phyloP scores from a whole-genome alignment of 768 basidiomycete genomes.

The Aureoboletus auriporus region DNA sequence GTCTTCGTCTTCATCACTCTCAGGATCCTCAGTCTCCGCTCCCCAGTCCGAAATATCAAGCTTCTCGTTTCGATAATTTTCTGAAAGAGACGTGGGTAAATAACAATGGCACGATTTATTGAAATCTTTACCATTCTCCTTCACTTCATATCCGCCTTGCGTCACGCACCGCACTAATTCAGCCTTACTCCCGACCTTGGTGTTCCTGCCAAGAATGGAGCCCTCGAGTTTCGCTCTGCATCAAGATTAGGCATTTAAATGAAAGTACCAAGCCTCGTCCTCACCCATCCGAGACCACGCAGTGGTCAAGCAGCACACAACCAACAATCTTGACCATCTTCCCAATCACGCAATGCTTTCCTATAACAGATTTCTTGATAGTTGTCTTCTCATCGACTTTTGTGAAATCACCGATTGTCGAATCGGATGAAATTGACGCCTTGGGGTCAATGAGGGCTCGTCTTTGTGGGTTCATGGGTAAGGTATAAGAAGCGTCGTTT shows the following conservation, averaged over 20 bases:
- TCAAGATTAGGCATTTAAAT: constrained; percentile 4
- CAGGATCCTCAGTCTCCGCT: constrained; percentile 28
- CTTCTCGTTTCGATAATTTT: constrained; percentile 52
- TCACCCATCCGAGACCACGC: constrained; percentile 83
- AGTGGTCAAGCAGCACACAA: constrained; percentile 86
- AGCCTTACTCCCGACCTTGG: constrained; percentile 66
- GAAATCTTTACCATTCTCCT: constrained; percentile 47
- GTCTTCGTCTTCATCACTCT: constrained; percentile 19
- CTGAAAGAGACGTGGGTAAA: constrained; percentile 28
- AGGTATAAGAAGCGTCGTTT: constrained; percentile 44
- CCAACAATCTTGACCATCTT: constrained; percentile 80
- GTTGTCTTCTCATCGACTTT: constrained; percentile 74
- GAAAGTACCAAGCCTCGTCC: neutral
- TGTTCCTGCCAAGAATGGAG: constrained; percentile 71
- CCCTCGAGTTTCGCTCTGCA: constrained; percentile 71
- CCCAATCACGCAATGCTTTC: constrained; percentile 81
- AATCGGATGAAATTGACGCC: constrained; percentile 80
- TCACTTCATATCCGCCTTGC: constrained; percentile 75
- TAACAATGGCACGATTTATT: neutral
- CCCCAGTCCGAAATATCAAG: constrained; percentile 58
- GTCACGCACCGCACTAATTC: constrained; percentile 67
- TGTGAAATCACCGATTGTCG: constrained; percentile 78
- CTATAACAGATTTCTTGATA: constrained; percentile 78
- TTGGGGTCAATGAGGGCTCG: constrained; percentile 71
- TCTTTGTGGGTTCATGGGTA: constrained; percentile 59